These are phyloP conservation scores for Ulota crispa DNA, from an alignment of 225 moss, liverwort and hornwort species.

Conservation along the genomic window DNA sequence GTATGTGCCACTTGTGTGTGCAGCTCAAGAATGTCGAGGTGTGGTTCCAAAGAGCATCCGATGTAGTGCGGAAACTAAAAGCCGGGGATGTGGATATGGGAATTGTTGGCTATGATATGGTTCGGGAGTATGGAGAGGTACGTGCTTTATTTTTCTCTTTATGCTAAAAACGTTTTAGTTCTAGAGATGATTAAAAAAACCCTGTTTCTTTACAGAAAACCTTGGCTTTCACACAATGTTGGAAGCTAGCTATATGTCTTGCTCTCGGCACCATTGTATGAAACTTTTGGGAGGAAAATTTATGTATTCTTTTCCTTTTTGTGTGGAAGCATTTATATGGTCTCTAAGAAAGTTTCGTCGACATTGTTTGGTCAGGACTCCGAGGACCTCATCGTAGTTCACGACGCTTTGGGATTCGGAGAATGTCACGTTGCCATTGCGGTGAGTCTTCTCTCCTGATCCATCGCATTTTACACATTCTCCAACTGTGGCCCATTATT, in stretches of 20 bases:
- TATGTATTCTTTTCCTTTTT: neutral
- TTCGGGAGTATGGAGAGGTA: conserved; percentile 89
- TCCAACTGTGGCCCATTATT: neutral
- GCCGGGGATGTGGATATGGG: conserved; percentile 94
- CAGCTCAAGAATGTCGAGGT: conserved; percentile 90
- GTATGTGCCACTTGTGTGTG: neutral
- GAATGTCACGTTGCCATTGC: conserved; percentile 80
- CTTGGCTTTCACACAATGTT: neutral
- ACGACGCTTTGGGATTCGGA: conserved; percentile 79
- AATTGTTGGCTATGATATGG: conserved; percentile 90
- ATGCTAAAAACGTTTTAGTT: neutral
- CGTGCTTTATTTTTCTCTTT: neutral
- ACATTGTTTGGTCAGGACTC: conserved; percentile 57
- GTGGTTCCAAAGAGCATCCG: conserved; percentile 96
- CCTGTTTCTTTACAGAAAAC: neutral
- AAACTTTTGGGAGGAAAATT: neutral
- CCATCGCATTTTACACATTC: neutral
- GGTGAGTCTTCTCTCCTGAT: conserved; percentile 30
- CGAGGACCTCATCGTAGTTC: conserved; percentile 71
- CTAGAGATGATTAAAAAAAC: neutral
- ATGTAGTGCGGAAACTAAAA: conserved; percentile 84
- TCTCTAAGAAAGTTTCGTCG: neutral
- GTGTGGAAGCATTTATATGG: neutral
- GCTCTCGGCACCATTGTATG: neutral
- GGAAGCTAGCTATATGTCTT: neutral